Base-by-base conservation (phyloP, 768 basidiomycete genomes). In the Russula brevipes region DNA sequence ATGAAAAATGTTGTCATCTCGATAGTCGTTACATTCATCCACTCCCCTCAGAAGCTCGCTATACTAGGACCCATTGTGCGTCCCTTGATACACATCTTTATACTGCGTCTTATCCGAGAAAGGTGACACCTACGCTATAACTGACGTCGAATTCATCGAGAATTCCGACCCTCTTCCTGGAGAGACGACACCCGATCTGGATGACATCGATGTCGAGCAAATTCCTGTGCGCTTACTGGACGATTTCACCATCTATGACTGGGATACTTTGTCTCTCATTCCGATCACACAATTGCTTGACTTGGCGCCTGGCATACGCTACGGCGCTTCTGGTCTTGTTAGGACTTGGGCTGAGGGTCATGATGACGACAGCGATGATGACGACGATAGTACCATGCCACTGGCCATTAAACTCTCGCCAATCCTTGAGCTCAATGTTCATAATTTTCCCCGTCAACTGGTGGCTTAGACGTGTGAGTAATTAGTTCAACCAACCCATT, bases 151-250 rank as follows among this genome's bases (percentile, higher is more conserved):
- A 38, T 8, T 38, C 5, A 36, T 33, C 30, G 59, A 60, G 35
- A 17, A 5, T 38, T 17, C 59, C n/a, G 52, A 46, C 8, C 44
- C 8, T 54, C 24, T 60, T 30, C 59, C 44, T 31, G 59, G 44
- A 7, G 59, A 60, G 45, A 60, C 59, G 1, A 35, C 42, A 11
- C 35, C 42, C 16, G 35, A 46, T n/a, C 52, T n/a, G 36, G 52
- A 31, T 16, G 44, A 60, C 51, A 1, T 5, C 1, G 38, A 73
- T 45, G 70, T 71, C 39, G 76, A 77, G 17, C 75, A 76, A 8
- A 66, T 86, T 38, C 88, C 88, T 14, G 75, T 89, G 49, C 81
- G 88, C 7, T 65, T 79, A 0, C 75, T 89, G 9, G 72, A 76
- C 0, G 74, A 84, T 61, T 89, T 87, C 67, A 69, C 75, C 0